Evolutionary conservation across 306 rosid species (phyloP).

Genomic region (Fragaria iinumae): DNA sequence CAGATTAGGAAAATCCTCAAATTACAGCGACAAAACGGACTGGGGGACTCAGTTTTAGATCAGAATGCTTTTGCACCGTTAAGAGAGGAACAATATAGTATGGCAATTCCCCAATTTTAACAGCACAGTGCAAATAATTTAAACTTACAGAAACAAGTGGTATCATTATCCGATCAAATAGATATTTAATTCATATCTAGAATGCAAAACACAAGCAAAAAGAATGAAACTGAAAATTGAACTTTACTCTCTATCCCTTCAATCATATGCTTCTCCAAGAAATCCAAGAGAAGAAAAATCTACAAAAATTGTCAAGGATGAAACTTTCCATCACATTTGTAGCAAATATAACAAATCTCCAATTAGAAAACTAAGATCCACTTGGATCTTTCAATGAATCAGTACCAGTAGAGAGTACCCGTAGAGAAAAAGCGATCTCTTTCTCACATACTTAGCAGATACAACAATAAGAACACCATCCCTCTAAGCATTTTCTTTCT

Average conservation of each 20-base stretch:
- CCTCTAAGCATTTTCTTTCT: neutral
- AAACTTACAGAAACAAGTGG: neutral
- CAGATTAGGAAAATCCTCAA: slow-evolving; percentile 3
- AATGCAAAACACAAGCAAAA: neutral
- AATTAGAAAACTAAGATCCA: neutral
- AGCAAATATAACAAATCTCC: slow-evolving; percentile 6
- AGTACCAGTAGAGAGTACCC: neutral
- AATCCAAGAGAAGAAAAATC: neutral
- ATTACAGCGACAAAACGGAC: neutral
- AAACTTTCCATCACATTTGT: neutral
- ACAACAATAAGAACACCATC: neutral
- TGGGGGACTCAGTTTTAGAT: neutral
- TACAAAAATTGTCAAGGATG: neutral
- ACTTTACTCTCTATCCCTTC: neutral
- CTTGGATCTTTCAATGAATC: neutral
- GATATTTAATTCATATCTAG: neutral
- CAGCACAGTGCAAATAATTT: neutral
- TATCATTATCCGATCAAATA: neutral
- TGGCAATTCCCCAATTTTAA: neutral
- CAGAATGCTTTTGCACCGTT: slow-evolving; percentile 13
- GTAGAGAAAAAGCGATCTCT: neutral
- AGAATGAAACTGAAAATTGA: neutral
- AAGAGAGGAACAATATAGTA: neutral
- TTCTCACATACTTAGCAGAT: neutral
- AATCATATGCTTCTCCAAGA: neutral